Percentiles rank a stretch among this genome's conserved stretches.
Conservation (phyloP, 2,329 filamentous ascomycete species). For the Septoria petroselini region DNA sequence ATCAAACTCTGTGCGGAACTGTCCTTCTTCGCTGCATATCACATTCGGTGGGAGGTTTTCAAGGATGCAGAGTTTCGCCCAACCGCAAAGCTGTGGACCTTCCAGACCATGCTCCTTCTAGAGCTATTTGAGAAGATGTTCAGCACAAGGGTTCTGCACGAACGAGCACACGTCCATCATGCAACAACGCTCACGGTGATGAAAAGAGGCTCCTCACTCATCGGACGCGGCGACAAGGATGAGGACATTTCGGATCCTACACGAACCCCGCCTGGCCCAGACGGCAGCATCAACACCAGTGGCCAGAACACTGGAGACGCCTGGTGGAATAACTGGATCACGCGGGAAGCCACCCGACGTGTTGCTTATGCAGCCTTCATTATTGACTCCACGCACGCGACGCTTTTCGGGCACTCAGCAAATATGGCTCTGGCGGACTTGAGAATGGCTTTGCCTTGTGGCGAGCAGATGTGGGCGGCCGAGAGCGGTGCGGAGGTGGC, state of each 20-base stretch:
- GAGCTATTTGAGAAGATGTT: conserved; percentile 99
- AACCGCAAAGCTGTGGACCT: conserved; percentile 92
- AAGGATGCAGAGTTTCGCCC: conserved; percentile 86
- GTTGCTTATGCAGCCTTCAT: conserved; percentile 93
- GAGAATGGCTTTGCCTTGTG: conserved; percentile 83
- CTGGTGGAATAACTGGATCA: conserved; percentile 96
- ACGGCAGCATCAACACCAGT: conserved; percentile 45
- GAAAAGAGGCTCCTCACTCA: conserved; percentile 86
- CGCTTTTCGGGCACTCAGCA: conserved; percentile 95
- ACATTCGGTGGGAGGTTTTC: conserved; percentile 94
- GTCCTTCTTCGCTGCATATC: conserved; percentile 86
- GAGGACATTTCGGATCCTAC: conserved; percentile 66
- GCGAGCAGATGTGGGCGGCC: conserved; percentile 89
- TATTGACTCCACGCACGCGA: conserved; percentile 91
- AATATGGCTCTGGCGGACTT: conserved; percentile 98
- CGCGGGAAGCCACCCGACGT: conserved; percentile 82
- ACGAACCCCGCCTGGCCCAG: conserved; percentile 46
- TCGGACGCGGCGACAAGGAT: conserved; percentile 79
- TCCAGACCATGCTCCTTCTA: conserved; percentile 82
- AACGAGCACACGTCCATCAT: conserved; percentile 93
- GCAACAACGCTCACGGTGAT: conserved; percentile 93
- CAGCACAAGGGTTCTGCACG: conserved; percentile 84
- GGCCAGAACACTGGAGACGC: conserved; percentile 69
- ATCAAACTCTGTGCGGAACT: conserved; percentile 76
- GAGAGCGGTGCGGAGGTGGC: conserved; percentile 83